Conservation (phyloP, 148 eudicot genomes). For the Chenopodium quinoa region DNA sequence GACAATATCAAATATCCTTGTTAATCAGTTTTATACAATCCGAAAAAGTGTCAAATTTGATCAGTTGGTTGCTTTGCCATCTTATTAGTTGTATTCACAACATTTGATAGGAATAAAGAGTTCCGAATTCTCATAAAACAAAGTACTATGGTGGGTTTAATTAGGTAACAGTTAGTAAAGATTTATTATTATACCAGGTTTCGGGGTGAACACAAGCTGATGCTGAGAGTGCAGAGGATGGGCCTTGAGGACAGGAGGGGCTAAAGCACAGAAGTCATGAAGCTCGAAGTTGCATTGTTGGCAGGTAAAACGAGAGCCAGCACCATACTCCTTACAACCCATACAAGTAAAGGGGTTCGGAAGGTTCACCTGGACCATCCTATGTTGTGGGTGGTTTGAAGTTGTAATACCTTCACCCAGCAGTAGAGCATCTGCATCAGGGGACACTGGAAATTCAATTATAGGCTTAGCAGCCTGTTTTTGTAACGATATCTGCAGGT, state of each 20-base stretch:
- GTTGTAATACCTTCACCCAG: constrained; percentile 27
- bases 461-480: constrained; percentile 14
- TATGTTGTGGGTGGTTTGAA: constrained; percentile 53
- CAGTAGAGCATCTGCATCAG: constrained; percentile 18
- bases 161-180: not conserved
- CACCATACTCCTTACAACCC: constrained; percentile 86
- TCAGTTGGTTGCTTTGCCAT: too few species aligned
- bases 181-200: constrained; percentile 34
- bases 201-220: constrained; percentile 57
- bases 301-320: constrained; percentile 67
- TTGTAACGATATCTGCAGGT: not conserved
- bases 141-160: not conserved
- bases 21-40: not conserved
- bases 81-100: too few species aligned
- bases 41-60: not conserved
- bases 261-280: constrained; percentile 82
- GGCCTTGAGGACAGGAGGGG: constrained; percentile 59
- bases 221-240: constrained; percentile 90
- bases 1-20: not conserved
- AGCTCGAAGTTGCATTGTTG: constrained; percentile 83
- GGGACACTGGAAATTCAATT: constrained; percentile 26
- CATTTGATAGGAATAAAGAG: too few species aligned
- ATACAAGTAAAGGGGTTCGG: constrained; percentile 53
- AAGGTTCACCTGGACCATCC: constrained; percentile 35
- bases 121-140: not conserved